Evolutionary conservation across 441 rosid species (phyloP), one percentile per base, ranked within the genome.

Genomic region (Populus hybrid): DNA sequence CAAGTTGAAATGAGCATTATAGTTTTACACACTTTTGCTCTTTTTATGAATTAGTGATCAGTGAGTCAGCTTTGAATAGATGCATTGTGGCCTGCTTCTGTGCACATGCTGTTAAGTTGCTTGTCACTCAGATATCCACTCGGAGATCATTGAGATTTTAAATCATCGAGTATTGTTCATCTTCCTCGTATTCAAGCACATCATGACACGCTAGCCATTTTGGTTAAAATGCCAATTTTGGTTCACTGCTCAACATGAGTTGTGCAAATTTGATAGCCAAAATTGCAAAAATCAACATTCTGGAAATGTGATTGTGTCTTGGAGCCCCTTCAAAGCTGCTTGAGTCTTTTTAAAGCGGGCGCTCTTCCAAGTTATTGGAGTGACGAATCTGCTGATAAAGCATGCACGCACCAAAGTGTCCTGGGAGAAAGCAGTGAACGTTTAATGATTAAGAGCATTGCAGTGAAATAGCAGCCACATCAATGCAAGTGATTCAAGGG

Each of bases 51-150:
- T 63, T 82, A 87, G 92, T 87, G 79, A 77, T 70, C 18, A 84
- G 84, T 0, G 86, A 82, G 33, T 83, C 85, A 56, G 66, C 76
- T 69, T 66, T 77, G 82, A 77, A 73, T 67, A 78, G 74, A 80
- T 86, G 87, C 73, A 56, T 81, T 11, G 84, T 64, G 35, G 81
- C 73, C 61, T 89, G 87, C 85, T 78, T 86, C 53, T 74, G 69
- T 69, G 88, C 83, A 2, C 87, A 83, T 77, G 86, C 82, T 23
- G 77, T 69, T 66, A 89, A 89, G 80, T 72, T 83, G 56, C 75
- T 86, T 65, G 71, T 69, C 68, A 76, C 80, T 33, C 74, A 76
- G 76, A 69, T 74, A 6, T 74, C 75, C 10, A 31, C 74, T 42
- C 75, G 73, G 28, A 74, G 65, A 64, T 72, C 73, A 33, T 74